Base-by-base conservation (phyloP, 495 filamentous ascomycete species). In the Endocarpon pusillum region DNA sequence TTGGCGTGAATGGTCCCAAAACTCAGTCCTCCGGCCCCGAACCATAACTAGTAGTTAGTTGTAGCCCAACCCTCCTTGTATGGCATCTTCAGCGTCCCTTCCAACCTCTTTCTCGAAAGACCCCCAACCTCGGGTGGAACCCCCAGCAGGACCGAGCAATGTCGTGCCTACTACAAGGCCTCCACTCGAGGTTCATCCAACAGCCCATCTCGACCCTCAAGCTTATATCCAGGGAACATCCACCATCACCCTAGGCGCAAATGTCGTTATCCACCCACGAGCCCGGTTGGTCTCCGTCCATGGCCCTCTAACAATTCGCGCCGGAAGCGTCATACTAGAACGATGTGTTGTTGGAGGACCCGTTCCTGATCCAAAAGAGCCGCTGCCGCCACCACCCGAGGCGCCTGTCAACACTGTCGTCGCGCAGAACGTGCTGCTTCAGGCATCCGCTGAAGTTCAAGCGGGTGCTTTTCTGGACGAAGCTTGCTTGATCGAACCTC, bases 191-290 rank as follows among this genome's bases (percentile, higher is more conserved):
- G 70, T 83, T 46, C 70, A 82, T 38, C 63, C 77, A 2, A 67
- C 64, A 17, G 62, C 80, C 38, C 71, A 72, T 28, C 75, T 94
- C 48, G 67, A 82, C 46, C 79, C 87, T 42, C 70, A 71, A n/a
- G 78, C 75, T 4, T 45, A 72, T 6, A 60, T 92, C 37, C 71
- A 70, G 4, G 85, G 85, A 17, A 72, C 66, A 3, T 62, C 84
- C 54, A 64, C 65, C 11, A 78, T 94, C 37, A 69, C 63, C 26
- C 70, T 92, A 43, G 71, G 70, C 38, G 56, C 69, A 21, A 70
- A 79, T 47, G 73, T 69, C 11, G 69, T 93, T n/a, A 59, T 94
- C 36, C 85, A 94, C 55, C 85, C 85, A 1, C 78, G 82, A 37
- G 67, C 72, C 0, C 65, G 67, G 32, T 59, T 94, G 43, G 72